Base-by-base conservation (phyloP, 441 rosid genomes). In the Populus hybrid region DNA sequence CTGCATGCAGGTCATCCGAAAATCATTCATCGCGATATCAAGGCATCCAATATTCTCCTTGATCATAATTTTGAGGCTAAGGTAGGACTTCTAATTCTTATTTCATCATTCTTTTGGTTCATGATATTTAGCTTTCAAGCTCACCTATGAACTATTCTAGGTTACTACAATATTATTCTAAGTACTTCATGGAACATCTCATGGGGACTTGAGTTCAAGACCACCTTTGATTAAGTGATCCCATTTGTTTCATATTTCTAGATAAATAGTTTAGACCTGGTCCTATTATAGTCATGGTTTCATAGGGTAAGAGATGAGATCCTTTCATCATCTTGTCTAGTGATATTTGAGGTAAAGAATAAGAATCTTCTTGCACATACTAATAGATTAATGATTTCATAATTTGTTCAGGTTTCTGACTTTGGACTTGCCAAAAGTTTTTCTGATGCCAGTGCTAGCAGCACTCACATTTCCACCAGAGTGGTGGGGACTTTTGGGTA, bases 401-500 rank as follows among this genome's bases (percentile, higher is more conserved):
- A 65, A 42, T 68, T 2, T 24, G 80, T 36, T 72, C 81, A 95
- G 98, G 98, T 93, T 81, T 94, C 99, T 59, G 99, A 93, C 84
- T 95, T 95, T 81, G 98, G 99, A 78, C 91, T 93, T 2, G 98
- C 99, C 46, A 95, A 90, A 87, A 76, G 90, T 76, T 81, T 90
- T 82, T 89, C 94, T 40, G 94, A 89, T 74, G 84, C 84, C 70
- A 87, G 85, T 75, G 21, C 75, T 28, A 30, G 42, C 59, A 71
- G 81, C 59, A 92, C 97, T 79, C 96, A 92, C 81, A 90, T 92
- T 71, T 92, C 98, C 57, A 95, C 99, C 40, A 81, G 91, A 3
- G 98, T 95, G 79, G 92, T 93, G 92, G 99, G 99, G 78, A 95
- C 99, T 72, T 93, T 94, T 40, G 99, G 99, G 98, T 92, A 88